Base-by-base conservation (phyloP, 2,329 filamentous ascomycete species). In the Fusarium mundagurra region DNA sequence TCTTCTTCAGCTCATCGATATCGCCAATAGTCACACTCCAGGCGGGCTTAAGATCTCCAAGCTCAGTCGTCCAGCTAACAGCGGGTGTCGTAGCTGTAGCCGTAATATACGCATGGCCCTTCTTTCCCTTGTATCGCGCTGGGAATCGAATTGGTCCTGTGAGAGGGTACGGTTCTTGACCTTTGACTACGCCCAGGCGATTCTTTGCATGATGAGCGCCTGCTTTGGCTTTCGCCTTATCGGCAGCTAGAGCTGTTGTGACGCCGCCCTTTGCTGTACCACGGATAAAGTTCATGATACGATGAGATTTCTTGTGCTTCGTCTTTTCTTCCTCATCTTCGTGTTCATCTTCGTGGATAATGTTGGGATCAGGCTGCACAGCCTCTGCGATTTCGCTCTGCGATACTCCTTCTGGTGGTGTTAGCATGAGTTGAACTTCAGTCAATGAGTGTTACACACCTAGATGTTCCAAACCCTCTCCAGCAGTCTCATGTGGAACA, bases 141-240 rank as follows among this genome's bases (percentile, higher is more conserved):
- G 92, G 91, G 83, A 96, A 97, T n/a, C 92, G 91, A 1, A 95
- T 86, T 0, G 94, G 94, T 0, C 94, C 94, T 0, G 88, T 86
- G 3, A 85, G 81, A 3, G 86, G 83, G 13, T 84, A 78, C 17
- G 83, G 81, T 8, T 59, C 29, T 3, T 85, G 78, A 34, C 83
- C 77, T 14, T 84, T 86, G 3, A 96, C 85, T 4, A 93, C 93
- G 12, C 93, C 93, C 0, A 95, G 86, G 7, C 94, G 87, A 63
- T 94, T 89, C 77, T 90, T 92, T 4, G 93, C 93, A 48, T 90
- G 88, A 18, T 85, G 88, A 86, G 69, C 81, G 2, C 82, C 82
- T 8, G 84, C 86, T 58, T 89, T 90, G 18, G 94, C 94, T 76
- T 92, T 92, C 17, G 93, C 84, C 36, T 89, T 91, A 81, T 96